These are phyloP conservation scores for Gynostemma pentaphyllum DNA, from an alignment of 306 rosid species.

Conservation along the genomic window DNA sequence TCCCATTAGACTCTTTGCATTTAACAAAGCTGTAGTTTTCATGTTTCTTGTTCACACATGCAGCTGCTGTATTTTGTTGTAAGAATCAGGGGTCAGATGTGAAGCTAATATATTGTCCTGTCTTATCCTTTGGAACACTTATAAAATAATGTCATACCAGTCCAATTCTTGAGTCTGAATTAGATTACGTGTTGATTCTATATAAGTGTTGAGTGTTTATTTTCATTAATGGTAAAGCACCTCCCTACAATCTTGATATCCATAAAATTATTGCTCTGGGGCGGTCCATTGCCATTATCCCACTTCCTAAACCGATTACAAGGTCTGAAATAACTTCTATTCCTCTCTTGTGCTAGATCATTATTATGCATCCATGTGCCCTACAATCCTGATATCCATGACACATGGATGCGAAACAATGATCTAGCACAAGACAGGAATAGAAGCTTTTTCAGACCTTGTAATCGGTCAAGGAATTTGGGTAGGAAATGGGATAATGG, in stretches of 20 bases:
- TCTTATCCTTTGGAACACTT: not conserved
- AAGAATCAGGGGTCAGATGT: not conserved
- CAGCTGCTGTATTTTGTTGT: not conserved
- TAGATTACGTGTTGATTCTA: not conserved
- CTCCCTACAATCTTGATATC: too few species aligned
- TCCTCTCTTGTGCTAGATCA: conserved; percentile 81
- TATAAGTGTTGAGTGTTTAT: conserved; percentile 1
- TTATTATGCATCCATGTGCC: conserved; percentile 92
- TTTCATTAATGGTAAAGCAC: conserved; percentile 78
- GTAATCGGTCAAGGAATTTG: conserved; percentile 72
- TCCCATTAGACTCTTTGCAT: not conserved
- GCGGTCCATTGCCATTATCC: conserved; percentile 28
- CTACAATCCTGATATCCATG: conserved; percentile 81
- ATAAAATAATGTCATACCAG: not conserved
- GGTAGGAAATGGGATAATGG: conserved; percentile 73
- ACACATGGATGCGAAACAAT: conserved; percentile 89
- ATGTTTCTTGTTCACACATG: not conserved
- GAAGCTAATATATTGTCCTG: not conserved
- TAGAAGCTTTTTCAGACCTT: conserved; percentile 83
- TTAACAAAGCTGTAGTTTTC: not conserved
- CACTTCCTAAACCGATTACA: conserved; percentile 73
- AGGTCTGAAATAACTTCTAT: conserved; percentile 85
- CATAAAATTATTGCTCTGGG: not conserved
- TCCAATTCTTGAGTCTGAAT: not conserved
- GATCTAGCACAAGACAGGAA: conserved; percentile 86